phyloP scores from a whole-genome alignment of 108 stramenopile species.

The Cyclotella choctawhatcheeana region DNA sequence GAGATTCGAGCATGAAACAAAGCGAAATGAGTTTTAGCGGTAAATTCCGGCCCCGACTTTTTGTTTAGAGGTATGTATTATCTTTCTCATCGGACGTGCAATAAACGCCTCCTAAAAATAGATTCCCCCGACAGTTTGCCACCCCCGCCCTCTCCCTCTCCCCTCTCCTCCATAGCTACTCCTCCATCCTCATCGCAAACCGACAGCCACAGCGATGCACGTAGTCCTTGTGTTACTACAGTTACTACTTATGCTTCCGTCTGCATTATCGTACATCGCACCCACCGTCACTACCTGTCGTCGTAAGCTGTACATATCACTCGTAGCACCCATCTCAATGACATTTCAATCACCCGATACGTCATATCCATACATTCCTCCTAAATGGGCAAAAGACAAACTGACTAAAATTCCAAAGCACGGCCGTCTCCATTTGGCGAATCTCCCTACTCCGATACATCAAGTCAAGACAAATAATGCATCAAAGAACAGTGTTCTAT shows the following conservation, averaged over 20 bases:
- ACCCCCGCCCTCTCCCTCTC: background rate
- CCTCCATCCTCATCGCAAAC: too few species aligned
- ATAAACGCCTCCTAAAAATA: too few species aligned
- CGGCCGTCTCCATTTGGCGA: conserved; percentile 62
- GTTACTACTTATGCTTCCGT: background rate
- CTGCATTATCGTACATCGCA: background rate
- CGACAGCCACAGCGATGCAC: too few species aligned
- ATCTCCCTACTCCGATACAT: conserved; percentile 75
- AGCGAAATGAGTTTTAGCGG: too few species aligned
- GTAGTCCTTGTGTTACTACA: too few species aligned
- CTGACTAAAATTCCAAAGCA: conserved; percentile 42
- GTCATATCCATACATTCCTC: conserved; percentile 53
- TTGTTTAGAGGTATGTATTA: too few species aligned
- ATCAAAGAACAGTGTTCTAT: conserved; percentile 30
- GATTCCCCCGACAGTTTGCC: too few species aligned
- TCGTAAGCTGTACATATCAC: background rate
- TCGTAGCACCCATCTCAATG: conserved; percentile 3
- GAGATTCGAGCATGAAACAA: too few species aligned
- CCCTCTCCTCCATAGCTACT: too few species aligned
- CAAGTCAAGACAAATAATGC: background rate
- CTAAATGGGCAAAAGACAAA: conserved; percentile 48
- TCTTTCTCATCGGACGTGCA: too few species aligned
- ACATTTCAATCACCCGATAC: conserved; percentile 24
- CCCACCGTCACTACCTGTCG: background rate
- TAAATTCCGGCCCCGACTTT: too few species aligned